Base-by-base conservation (phyloP, 108 stramenopile species). In the Bacterosira constricta region DNA sequence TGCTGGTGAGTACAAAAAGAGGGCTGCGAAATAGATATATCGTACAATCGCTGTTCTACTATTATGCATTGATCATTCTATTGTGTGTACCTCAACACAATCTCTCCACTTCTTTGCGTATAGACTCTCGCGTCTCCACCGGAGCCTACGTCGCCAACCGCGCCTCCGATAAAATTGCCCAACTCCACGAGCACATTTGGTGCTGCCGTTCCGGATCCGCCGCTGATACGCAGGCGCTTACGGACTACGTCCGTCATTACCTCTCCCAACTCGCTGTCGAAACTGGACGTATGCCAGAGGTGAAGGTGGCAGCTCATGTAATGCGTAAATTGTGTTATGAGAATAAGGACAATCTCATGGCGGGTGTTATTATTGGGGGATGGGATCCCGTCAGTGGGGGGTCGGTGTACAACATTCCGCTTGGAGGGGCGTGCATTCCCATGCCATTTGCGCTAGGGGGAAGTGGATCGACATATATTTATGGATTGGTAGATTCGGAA, bases 121-220 rank as follows among this genome's bases (percentile, higher is more conserved):
- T 41, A 63, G 99, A 99, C 87, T 96, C 94, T 25, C 90, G 99
- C 37, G 93, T 93, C 2, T 97, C 97, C 38, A 98, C 97, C 20
- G 99, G 99, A 26, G 85, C 92, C 27, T 99, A 99, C 80, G 93
- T 98, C 15, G 97, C 97, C 60, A 98, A 98, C 75, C 86, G 99
- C 23, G 95, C 94, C 29, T 83, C 83, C 21, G 97, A 99, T 83
- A 99, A 99, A 86, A 77, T 99, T 51, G 94, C 94, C 11, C 85
- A 91, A 55, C 69, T 99, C 23, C 88, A 92, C 69, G 97, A 98
- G 56, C 77, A 85, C 55, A 97, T 99, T 62, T 99, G 91, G 82
- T 87, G 87, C 73, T 98, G 98, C 73, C 90, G 99, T 17, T 87
- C 85, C 27, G 99, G 99, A 26, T 88, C 86, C 47, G 99, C 99